phyloP scores from a whole-genome alignment of 441 rosid species.

The Bruguiera hainesii region DNA sequence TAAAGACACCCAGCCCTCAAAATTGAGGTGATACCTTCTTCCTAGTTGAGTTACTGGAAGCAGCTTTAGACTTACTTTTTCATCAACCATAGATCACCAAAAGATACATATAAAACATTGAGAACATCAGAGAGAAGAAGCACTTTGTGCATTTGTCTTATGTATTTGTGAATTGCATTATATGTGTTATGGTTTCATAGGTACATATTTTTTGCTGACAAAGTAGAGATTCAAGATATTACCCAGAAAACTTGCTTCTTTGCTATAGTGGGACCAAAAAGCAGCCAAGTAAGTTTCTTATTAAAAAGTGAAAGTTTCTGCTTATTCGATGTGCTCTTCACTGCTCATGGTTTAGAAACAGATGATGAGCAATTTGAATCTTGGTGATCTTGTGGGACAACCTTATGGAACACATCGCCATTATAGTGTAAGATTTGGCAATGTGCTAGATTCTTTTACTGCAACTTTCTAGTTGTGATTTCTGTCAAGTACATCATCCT shows the following conservation, averaged over 20 bases:
- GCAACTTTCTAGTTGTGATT: constrained; percentile 1
- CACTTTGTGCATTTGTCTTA: background rate
- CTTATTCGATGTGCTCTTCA: constrained; percentile 12
- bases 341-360: constrained; percentile 28
- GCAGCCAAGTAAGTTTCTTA: constrained; percentile 47
- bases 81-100: too few species aligned
- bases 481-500: background rate
- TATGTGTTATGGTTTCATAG: constrained; percentile 30
- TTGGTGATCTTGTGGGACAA: constrained; percentile 67
- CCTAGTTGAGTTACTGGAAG: too few species aligned
- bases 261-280: constrained; percentile 60
- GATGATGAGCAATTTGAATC: constrained; percentile 63
- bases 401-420: constrained; percentile 73
- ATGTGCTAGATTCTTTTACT: background rate
- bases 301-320: constrained; percentile 9
- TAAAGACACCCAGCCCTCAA: too few species aligned
- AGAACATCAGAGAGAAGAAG: background rate
- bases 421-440: constrained; percentile 54
- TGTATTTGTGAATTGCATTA: background rate
- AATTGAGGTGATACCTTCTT: too few species aligned
- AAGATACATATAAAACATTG: too few species aligned
- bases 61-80: too few species aligned
- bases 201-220: constrained; percentile 77
- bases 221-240: constrained; percentile 75
- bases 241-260: constrained; percentile 75